Evolutionary conservation across 768 basidiomycete genomes (phyloP).

Genomic region (Amanita inopinata): DNA sequence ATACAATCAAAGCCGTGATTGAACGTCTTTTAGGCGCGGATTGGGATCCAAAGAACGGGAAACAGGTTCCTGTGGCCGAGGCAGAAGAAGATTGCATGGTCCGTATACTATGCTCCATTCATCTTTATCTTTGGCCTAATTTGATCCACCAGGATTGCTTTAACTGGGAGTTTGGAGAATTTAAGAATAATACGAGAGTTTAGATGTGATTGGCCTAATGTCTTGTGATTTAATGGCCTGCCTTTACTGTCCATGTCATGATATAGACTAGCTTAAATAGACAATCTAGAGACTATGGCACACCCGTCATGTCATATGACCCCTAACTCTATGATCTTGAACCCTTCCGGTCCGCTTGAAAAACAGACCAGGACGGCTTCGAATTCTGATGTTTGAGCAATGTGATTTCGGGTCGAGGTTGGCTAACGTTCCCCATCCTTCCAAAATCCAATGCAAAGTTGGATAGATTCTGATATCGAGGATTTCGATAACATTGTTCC

Average conservation of each 20-base stretch:
- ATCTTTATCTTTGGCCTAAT: slow-evolving; percentile 3
- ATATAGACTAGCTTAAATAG: too few species aligned
- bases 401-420: too few species aligned
- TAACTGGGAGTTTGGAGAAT: slow-evolving; percentile 57
- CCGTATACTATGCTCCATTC: slow-evolving; percentile 15
- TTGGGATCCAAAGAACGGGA: slow-evolving; percentile 25
- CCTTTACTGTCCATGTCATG: background rate
- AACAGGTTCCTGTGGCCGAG: slow-evolving; percentile 36
- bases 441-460: background rate
- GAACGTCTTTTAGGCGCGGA: slow-evolving; percentile 35
- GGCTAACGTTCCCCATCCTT: too few species aligned
- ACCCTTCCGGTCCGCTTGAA: too few species aligned
- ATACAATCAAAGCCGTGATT: slow-evolving; percentile 60
- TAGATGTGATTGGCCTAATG: too few species aligned
- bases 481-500: background rate
- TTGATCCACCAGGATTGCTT: slow-evolving; percentile 49
- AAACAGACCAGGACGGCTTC: too few species aligned
- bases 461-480: background rate
- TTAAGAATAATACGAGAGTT: slow-evolving; percentile 16
- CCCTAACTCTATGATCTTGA: too few species aligned
- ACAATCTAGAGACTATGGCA: too few species aligned
- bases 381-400: too few species aligned
- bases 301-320: too few species aligned
- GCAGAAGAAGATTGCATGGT: slow-evolving; percentile 61
- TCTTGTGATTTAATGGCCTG: background rate